These are phyloP conservation scores for Bruguiera sexangula DNA, from an alignment of 345 rosid species.

Conservation along the genomic window DNA sequence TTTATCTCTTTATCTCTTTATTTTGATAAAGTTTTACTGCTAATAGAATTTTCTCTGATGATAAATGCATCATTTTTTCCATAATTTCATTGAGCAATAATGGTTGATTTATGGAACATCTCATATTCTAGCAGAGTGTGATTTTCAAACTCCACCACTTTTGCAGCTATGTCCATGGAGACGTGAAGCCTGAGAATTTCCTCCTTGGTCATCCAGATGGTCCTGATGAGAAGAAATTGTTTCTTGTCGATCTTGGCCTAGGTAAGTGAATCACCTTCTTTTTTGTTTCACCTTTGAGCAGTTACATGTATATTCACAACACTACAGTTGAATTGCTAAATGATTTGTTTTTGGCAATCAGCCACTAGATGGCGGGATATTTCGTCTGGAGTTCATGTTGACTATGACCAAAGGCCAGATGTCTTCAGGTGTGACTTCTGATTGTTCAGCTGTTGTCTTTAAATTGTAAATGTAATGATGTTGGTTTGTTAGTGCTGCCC, in stretches of 20 bases:
- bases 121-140: background rate
- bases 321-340: background rate
- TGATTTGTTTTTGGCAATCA: slow-evolving; percentile 29
- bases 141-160: background rate
- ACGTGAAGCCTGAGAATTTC: slow-evolving; percentile 40
- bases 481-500: no score
- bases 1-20: no score
- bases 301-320: background rate
- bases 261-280: background rate
- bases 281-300: background rate
- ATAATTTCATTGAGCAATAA: background rate
- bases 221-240: slow-evolving; percentile 33
- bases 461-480: no score
- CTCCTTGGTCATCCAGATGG: slow-evolving; percentile 31
- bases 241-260: slow-evolving; percentile 31
- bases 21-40: no score
- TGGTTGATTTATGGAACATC: no score
- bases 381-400: slow-evolving; percentile 73
- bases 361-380: slow-evolving; percentile 84
- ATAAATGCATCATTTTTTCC: background rate
- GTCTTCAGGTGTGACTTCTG: slow-evolving; percentile 53
- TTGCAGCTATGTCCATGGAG: slow-evolving; percentile 37
- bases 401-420: slow-evolving; percentile 84
- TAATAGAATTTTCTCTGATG: no score
- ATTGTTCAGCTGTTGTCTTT: no score